Evolutionary conservation across 2,329 filamentous ascomycete genomes (phyloP).

Genomic region (Botrytis tulipae): DNA sequence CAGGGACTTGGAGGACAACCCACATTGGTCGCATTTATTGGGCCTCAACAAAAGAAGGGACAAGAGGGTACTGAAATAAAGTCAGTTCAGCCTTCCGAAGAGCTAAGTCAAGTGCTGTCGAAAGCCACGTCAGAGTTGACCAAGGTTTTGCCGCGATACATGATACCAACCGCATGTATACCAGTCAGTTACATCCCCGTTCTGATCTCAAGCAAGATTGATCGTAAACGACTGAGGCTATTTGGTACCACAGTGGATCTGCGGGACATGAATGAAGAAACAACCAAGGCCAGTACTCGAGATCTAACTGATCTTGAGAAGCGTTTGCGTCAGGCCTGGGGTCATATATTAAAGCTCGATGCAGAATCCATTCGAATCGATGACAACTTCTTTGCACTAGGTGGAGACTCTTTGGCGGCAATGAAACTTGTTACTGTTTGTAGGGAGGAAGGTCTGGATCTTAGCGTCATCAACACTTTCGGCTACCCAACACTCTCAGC

Average conservation of each 20-base stretch:
- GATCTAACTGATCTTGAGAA: conserved; percentile 19
- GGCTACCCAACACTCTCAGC: conserved; percentile 43
- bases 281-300: not conserved
- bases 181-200: conserved; percentile 37
- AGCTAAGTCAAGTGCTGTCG: conserved; percentile 7
- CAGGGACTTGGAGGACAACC: conserved; percentile 36
- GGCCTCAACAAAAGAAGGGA: not conserved
- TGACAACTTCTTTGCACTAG: conserved; percentile 44
- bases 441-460: conserved; percentile 34
- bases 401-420: conserved; percentile 40
- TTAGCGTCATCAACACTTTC: conserved; percentile 47
- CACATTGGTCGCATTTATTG: conserved; percentile 24
- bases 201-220: conserved; percentile 39
- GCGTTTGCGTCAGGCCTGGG: conserved; percentile 25
- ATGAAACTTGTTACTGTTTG: conserved; percentile 48
- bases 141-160: conserved; percentile 40
- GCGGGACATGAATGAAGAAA: conserved; percentile 7
- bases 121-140: conserved; percentile 26
- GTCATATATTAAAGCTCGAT: conserved; percentile 25
- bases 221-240: conserved; percentile 41
- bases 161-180: conserved; percentile 40
- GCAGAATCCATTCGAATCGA: conserved; percentile 23
- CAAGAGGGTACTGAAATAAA: conserved; percentile 8
- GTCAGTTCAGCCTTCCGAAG: conserved; percentile 9
- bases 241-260: conserved; percentile 18